Evolutionary conservation across 2,329 filamentous ascomycete species (phyloP), one percentile per base, ranked within the genome.

Genomic region (Penicillium freii): DNA sequence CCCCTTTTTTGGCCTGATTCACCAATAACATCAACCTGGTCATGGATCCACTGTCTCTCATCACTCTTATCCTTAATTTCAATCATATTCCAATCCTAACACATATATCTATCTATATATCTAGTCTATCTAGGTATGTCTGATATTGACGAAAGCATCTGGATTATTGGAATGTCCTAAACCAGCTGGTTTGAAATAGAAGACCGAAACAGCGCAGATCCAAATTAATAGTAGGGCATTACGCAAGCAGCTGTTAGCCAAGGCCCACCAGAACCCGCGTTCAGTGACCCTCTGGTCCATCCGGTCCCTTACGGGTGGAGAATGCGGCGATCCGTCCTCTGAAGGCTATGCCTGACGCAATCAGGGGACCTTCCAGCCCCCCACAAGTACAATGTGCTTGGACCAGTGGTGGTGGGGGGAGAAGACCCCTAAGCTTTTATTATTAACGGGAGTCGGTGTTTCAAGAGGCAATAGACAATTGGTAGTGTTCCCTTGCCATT

Each of bases 231-330:
- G 44, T 60, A 62, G 43, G 48, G 65, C 69, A 72, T 74, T 74
- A 74, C 71, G 71, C 71, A 74, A 74, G 71, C 71, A 69, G 64
- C 63, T 61, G 53, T 60, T 57, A 58, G 67, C 64, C 62, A 65
- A 63, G 71, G 54, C 64, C 66, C 68, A 69, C 65, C 44, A 39
- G 60, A 66, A 65, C 66, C 68, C 66, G 64, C 66, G 62, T 65
- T 66, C 66, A 66, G 66, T 62, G 60, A 62, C 63, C 57, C 65
- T 67, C 63, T 69, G 70, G 66, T 66, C 66, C 67, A 70, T 67
- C 67, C 62, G 67, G 71, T 73, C 71, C 71, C 70, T 72, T 72
- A 65, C 65, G 54, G 61, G 72, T 73, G 72, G 71, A 60, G 71
- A 70, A 71, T 70, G 68, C 68, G 70, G 65, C 71, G 71, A 74